A percentile compares a stretch with the other conserved stretches of the same genome.
Evolutionary conservation across 768 basidiomycete species (phyloP).

Genomic region (Cystofilobasidium macerans): DNA sequence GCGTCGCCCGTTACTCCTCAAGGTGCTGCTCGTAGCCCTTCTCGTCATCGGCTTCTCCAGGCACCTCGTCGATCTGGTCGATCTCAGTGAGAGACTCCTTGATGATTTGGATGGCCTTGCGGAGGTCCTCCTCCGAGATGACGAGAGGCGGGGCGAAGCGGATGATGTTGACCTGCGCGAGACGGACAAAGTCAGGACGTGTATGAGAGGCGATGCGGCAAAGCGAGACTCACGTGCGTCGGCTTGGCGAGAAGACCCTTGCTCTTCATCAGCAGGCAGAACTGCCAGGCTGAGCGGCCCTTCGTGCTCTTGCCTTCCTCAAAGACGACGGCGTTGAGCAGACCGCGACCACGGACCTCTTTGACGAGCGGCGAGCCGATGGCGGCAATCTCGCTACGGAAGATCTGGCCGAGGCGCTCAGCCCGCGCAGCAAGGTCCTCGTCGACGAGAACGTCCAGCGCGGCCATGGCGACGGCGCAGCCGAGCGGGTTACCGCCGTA

Average conservation of each 20-base stretch:
- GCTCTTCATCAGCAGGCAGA: slow-evolving; percentile 83
- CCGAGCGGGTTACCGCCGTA: slow-evolving; percentile 95
- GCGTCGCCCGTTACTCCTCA: no score
- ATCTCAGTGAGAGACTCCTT: slow-evolving; percentile 66
- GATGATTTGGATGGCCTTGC: slow-evolving; percentile 63
- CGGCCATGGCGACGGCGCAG: slow-evolving; percentile 89
- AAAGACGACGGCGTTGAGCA: slow-evolving; percentile 88
- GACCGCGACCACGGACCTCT: slow-evolving; percentile 70
- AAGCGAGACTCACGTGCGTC: slow-evolving; percentile 64
- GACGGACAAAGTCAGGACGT: not conserved
- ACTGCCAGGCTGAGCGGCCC: slow-evolving; percentile 85
- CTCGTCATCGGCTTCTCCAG: slow-evolving; percentile 25
- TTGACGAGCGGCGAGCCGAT: slow-evolving; percentile 52
- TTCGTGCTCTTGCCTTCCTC: slow-evolving; percentile 66
- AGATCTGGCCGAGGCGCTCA: slow-evolving; percentile 61
- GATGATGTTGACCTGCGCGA: slow-evolving; percentile 47
- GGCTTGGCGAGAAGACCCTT: slow-evolving; percentile 82
- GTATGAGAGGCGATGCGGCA: not conserved
- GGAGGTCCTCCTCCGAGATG: slow-evolving; percentile 76
- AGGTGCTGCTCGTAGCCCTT: slow-evolving; percentile 20
- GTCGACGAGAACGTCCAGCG: slow-evolving; percentile 77
- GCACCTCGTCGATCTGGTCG: slow-evolving; percentile 42
- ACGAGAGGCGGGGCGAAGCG: slow-evolving; percentile 94
- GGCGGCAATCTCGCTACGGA: slow-evolving; percentile 55
- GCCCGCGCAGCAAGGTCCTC: slow-evolving; percentile 79